These are phyloP conservation scores for Pythium sp. DNA, from an alignment of 352 stramenopile species.

Conservation along the genomic window DNA sequence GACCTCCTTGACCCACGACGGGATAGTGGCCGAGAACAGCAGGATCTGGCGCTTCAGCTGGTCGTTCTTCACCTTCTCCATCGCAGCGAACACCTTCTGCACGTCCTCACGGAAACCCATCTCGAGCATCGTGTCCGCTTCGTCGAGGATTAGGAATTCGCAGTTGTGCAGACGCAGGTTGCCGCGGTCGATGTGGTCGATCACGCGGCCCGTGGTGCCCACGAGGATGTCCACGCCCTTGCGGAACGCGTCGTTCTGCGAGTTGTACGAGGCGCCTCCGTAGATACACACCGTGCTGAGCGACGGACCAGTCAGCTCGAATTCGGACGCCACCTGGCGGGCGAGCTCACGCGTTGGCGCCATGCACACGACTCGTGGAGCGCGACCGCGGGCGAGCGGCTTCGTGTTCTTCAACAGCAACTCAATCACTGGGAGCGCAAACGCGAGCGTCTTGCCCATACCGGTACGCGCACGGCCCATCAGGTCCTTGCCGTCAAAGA, in stretches of 20 bases:
- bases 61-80: slow-evolving; percentile 66
- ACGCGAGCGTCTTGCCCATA: slow-evolving; percentile 99
- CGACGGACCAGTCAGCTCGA: slow-evolving; percentile 74
- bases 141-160: slow-evolving; percentile 92
- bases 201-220: slow-evolving; percentile 90
- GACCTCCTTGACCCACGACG: slow-evolving; percentile 90
- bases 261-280: slow-evolving; percentile 88
- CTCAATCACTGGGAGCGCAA: slow-evolving; percentile 95
- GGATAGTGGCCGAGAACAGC: slow-evolving; percentile 94
- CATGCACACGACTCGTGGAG: slow-evolving; percentile 94
- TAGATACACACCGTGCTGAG: slow-evolving; percentile 91
- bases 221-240: slow-evolving; percentile 91
- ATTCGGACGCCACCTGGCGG: slow-evolving; percentile 94
- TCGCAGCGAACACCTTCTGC: slow-evolving; percentile 90
- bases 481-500: slow-evolving; percentile 94
- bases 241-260: slow-evolving; percentile 87
- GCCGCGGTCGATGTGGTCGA: slow-evolving; percentile 92
- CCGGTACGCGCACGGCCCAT: slow-evolving; percentile 96
- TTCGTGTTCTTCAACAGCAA: slow-evolving; percentile 85
- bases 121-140: slow-evolving; percentile 95
- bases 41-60: slow-evolving; percentile 76
- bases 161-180: slow-evolving; percentile 87
- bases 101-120: slow-evolving; percentile 96
- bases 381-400: slow-evolving; percentile 62
- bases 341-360: slow-evolving; percentile 97